Percentiles rank a stretch among this genome's conserved stretches.
Evolutionary conservation across 352 stramenopile species (phyloP).

Genomic region (Globisporangium radiosum): DNA sequence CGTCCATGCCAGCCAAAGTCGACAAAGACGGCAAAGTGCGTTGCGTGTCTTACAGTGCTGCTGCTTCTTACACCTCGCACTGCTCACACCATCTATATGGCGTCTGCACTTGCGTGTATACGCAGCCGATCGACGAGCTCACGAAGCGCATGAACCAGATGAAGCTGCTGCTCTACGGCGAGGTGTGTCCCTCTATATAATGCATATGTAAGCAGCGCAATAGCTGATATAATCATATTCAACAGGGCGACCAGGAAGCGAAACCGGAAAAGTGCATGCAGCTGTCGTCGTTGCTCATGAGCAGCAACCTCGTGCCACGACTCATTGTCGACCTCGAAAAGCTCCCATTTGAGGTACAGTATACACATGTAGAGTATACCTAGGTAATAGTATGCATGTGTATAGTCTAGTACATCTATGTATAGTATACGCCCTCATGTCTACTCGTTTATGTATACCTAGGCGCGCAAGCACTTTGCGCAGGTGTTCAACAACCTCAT

Average conservation of each 20-base stretch:
- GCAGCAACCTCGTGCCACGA: slow-evolving; percentile 56
- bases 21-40: slow-evolving; percentile 41
- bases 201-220: too few relatives aligned
- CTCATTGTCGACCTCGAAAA: slow-evolving; percentile 60
- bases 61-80: neutral
- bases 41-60: neutral
- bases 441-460: neutral
- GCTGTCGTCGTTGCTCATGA: slow-evolving; percentile 67
- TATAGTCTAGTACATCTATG: neutral
- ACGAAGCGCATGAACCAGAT: slow-evolving; percentile 85
- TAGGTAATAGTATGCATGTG: too few relatives aligned
- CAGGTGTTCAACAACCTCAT: slow-evolving; percentile 90
- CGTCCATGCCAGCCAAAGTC: slow-evolving; percentile 36
- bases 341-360: slow-evolving; percentile 68
- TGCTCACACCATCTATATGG: neutral
- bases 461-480: slow-evolving; percentile 76
- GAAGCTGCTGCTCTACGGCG: slow-evolving; percentile 78
- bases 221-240: too few relatives aligned
- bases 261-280: slow-evolving; percentile 78
- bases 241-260: slow-evolving; percentile 63
- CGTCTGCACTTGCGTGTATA: neutral
- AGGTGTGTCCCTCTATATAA: slow-evolving; percentile 23
- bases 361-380: neutral
- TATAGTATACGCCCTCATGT: neutral
- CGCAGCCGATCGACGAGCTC: slow-evolving; percentile 43